Evolutionary conservation across 148 eudicot species (phyloP).

Genomic region (Diospyros kaki): DNA sequence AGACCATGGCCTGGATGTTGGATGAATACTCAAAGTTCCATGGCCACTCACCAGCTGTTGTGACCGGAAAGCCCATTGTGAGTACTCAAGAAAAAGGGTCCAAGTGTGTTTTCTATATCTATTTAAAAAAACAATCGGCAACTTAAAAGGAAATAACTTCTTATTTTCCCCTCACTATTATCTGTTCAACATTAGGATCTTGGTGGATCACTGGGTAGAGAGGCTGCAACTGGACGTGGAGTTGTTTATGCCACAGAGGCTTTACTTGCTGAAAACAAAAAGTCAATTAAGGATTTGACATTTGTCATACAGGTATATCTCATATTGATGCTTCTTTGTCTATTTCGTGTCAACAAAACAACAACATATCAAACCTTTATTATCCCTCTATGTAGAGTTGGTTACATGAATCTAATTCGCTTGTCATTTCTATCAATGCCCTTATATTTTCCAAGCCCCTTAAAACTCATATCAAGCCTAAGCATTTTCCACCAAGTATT

Average conservation of each 20-base stretch:
- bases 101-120: slow-evolving; percentile 8
- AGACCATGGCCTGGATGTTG: slow-evolving; percentile 81
- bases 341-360: too few species aligned
- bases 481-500: too few species aligned
- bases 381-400: too few species aligned
- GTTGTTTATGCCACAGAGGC: slow-evolving; percentile 56
- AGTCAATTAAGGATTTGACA: slow-evolving; percentile 38
- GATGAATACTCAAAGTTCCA: slow-evolving; percentile 73
- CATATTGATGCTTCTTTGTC: too few species aligned
- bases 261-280: slow-evolving; percentile 47
- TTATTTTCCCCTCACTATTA: neutral
- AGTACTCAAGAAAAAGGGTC: slow-evolving; percentile 18
- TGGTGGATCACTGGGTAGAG: slow-evolving; percentile 55
- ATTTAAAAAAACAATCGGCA: neutral
- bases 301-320: slow-evolving; percentile 40
- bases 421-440: too few species aligned
- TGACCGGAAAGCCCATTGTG: slow-evolving; percentile 72
- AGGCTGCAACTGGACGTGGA: slow-evolving; percentile 63
- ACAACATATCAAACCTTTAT: too few species aligned
- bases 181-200: slow-evolving; percentile 23
- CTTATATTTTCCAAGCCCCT: too few species aligned
- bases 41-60: slow-evolving; percentile 63
- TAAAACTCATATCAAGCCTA: too few species aligned
- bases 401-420: too few species aligned
- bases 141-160: neutral